These are phyloP conservation scores for Protomyces lactucae-debilis DNA, from an alignment of 1,139 yeast species.

Conservation along the genomic window DNA sequence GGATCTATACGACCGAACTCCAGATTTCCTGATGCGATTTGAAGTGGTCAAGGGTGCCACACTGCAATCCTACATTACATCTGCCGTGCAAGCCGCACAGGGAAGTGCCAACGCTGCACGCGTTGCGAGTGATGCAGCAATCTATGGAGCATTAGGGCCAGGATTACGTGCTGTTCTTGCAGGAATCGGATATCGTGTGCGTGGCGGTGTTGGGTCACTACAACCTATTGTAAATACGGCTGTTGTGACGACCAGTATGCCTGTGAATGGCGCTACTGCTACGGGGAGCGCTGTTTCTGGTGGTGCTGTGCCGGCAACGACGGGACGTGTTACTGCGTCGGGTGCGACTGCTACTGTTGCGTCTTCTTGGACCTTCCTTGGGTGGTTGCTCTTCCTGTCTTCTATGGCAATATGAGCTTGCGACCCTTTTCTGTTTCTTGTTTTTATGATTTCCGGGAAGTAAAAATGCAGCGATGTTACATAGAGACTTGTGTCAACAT, in stretches of 20 bases:
- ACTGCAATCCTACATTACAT: not conserved
- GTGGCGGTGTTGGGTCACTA: slow-evolving; percentile 16
- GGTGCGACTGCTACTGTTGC: not conserved
- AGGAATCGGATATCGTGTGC: slow-evolving; percentile 20
- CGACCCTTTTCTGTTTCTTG: no score
- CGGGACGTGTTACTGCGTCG: not conserved
- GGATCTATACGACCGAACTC: slow-evolving; percentile 13
- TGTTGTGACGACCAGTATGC: not conserved
- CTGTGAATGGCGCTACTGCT: not conserved
- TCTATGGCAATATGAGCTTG: no score
- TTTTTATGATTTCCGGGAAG: no score
- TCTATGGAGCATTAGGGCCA: slow-evolving; percentile 27
- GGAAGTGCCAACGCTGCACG: not conserved
- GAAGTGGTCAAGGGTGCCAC: slow-evolving; percentile 10
- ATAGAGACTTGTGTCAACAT: no score
- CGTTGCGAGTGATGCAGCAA: not conserved
- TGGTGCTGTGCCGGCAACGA: not conserved
- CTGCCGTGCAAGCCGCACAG: not conserved
- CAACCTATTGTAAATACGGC: not conserved
- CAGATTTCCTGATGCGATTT: slow-evolving; percentile 25
- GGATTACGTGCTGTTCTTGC: slow-evolving; percentile 24
- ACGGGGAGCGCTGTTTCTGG: not conserved
- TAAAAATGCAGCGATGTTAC: no score
- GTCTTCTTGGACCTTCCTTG: no score
- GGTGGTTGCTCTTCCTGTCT: no score